Percentiles rank a stretch among this genome's conserved stretches.
These are phyloP conservation scores for Aureobasidium namibiae DNA, from an alignment of 2,329 filamentous ascomycete genomes.

Conservation along the genomic window DNA sequence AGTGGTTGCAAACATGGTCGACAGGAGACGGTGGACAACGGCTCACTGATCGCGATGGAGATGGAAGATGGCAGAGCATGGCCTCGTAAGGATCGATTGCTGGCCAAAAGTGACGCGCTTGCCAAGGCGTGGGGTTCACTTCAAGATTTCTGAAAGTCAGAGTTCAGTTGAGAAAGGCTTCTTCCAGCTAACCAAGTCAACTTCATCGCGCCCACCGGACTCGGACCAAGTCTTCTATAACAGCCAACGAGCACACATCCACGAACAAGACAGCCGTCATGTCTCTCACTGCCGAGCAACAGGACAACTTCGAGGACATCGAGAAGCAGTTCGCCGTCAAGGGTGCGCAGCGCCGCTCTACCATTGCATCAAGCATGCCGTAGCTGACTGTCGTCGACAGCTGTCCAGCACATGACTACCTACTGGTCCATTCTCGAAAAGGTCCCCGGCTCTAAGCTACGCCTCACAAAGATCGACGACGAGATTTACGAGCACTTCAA, in stretches of 20 bases:
- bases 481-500: slow-evolving; percentile 88
- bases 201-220: not conserved
- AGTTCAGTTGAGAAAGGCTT: not conserved
- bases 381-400: slow-evolving; percentile 31
- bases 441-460: slow-evolving; percentile 77
- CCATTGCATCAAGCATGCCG: not conserved
- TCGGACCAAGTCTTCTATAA: not conserved
- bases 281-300: slow-evolving; percentile 45
- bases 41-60: not conserved
- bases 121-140: slow-evolving; percentile 6
- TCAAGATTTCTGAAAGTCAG: slow-evolving; percentile 2
- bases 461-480: slow-evolving; percentile 88
- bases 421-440: slow-evolving; percentile 96
- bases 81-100: not conserved
- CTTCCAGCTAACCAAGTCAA: not conserved
- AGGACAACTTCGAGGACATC: slow-evolving; percentile 61
- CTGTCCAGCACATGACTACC: slow-evolving; percentile 90
- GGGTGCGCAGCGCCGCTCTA: slow-evolving; percentile 44
- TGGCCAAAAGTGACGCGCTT: slow-evolving; percentile 1
- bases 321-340: slow-evolving; percentile 99
- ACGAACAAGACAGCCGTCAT: slow-evolving; percentile 17
- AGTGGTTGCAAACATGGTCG: not conserved
- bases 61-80: not conserved
- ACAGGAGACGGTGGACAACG: not conserved
- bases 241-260: not conserved